Evolutionary conservation across 345 rosid genomes (phyloP).

Genomic region (Anastatica hierochuntica): DNA sequence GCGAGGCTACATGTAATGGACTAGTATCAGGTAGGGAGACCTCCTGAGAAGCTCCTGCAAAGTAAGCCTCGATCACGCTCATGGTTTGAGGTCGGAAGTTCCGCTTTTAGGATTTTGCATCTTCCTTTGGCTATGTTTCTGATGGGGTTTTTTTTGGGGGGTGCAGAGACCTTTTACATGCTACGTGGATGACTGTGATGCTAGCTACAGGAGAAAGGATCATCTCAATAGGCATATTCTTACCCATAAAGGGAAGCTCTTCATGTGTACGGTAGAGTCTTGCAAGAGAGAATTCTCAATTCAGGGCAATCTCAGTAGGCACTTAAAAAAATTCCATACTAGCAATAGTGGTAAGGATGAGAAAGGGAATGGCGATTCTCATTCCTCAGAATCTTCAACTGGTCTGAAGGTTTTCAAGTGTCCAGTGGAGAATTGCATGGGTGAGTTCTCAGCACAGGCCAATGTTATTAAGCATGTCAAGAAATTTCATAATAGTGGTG

Average conservation of each 20-base stretch:
- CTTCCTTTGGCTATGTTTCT: neutral
- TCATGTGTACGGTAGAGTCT: conserved; percentile 47
- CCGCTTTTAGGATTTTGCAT: too few relatives aligned
- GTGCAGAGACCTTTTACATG: conserved; percentile 69
- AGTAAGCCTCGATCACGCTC: conserved; percentile 83
- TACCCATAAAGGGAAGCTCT: conserved; percentile 65
- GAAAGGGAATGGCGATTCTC: too few relatives aligned
- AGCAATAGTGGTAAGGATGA: too few relatives aligned
- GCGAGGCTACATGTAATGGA: conserved; percentile 80
- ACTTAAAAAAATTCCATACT: too few relatives aligned
- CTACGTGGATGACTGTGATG: conserved; percentile 49
- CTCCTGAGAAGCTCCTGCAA: conserved; percentile 98
- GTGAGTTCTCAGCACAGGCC: too few relatives aligned
- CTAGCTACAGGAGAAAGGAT: conserved; percentile 82
- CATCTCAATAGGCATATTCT: conserved; percentile 76
- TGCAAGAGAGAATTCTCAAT: conserved; percentile 42
- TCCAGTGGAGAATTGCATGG: too few relatives aligned
- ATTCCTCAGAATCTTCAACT: too few relatives aligned
- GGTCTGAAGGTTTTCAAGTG: too few relatives aligned
- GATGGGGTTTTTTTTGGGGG: neutral
- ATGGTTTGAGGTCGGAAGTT: conserved; percentile 16
- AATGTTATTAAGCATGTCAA: too few relatives aligned
- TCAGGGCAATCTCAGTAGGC: conserved; percentile 55
- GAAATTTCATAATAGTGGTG: conserved; percentile 30
- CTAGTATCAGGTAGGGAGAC: conserved; percentile 99